Percentiles rank a stretch among this genome's conserved stretches.
These are phyloP conservation scores for Kwoniella heveanensis DNA, from an alignment of 768 basidiomycete species.

Conservation along the genomic window DNA sequence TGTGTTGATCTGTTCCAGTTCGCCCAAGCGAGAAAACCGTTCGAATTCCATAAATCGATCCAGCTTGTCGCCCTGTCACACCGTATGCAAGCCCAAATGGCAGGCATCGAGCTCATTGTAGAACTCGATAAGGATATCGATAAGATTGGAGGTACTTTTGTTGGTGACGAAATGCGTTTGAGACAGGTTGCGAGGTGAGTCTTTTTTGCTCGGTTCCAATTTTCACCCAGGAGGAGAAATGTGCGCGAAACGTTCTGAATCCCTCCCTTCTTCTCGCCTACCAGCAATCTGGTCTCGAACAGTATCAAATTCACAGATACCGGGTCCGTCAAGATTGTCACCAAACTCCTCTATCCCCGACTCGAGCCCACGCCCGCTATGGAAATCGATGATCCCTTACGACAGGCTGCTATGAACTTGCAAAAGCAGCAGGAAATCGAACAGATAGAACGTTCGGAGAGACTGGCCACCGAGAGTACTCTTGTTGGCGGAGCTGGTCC, in stretches of 20 bases:
- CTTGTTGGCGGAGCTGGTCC: background rate
- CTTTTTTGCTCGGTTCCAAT: background rate
- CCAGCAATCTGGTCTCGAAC: conserved; percentile 75
- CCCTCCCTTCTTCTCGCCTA: background rate
- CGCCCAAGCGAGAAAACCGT: conserved; percentile 59
- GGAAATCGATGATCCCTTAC: conserved; percentile 44
- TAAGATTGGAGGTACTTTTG: conserved; percentile 60
- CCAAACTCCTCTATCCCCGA: conserved; percentile 59
- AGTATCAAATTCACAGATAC: conserved; percentile 56
- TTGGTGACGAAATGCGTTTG: conserved; percentile 79
- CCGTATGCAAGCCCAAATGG: conserved; percentile 51
- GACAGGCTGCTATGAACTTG: conserved; percentile 38
- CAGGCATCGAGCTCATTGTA: conserved; percentile 65
- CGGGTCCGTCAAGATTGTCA: conserved; percentile 67
- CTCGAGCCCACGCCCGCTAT: conserved; percentile 53
- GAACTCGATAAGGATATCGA: conserved; percentile 65
- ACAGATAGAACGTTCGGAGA: conserved; percentile 7
- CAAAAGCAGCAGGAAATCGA: conserved; percentile 23
- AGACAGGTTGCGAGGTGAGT: conserved; percentile 57
- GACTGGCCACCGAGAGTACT: background rate
- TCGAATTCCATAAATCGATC: conserved; percentile 59
- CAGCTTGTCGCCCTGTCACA: conserved; percentile 58
- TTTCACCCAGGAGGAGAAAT: too few species aligned
- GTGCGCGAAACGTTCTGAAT: too few species aligned
- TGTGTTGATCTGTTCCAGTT: conserved; percentile 70